A percentile compares a stretch with the other conserved stretches of the same genome.
Conservation (phyloP, 495 filamentous ascomycete genomes). For the Neurospora cerealis region DNA sequence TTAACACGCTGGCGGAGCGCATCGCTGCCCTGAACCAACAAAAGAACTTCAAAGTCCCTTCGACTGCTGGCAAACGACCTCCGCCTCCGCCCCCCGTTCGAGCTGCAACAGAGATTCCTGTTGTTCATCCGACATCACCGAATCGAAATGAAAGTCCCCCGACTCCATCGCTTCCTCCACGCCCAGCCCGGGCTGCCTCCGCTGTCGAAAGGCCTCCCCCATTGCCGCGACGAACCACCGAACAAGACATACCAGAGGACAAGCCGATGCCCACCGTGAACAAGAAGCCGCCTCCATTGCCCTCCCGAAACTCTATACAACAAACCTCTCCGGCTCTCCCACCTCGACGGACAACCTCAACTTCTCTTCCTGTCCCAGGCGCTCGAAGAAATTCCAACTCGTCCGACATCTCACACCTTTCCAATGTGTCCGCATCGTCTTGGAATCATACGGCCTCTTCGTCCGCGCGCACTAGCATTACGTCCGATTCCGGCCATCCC, state of each 20-base stretch:
- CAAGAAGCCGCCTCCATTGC: slow-evolving; percentile 26
- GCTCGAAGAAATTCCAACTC: slow-evolving; percentile 35
- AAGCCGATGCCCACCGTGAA: slow-evolving; percentile 15
- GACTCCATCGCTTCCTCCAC: slow-evolving; percentile 28
- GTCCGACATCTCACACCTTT: slow-evolving; percentile 35
- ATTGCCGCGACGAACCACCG: slow-evolving; percentile 30
- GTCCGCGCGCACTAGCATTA: slow-evolving; percentile 15
- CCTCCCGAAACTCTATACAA: slow-evolving; percentile 21
- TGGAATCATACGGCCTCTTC: slow-evolving; percentile 22
- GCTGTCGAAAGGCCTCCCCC: slow-evolving; percentile 19
- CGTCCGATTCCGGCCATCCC: slow-evolving; percentile 16
- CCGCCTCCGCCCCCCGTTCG: slow-evolving; percentile 36
- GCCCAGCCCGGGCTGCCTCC: slow-evolving; percentile 18
- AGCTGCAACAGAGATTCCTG: slow-evolving; percentile 9
- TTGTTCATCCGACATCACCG: slow-evolving; percentile 7
- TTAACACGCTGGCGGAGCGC: slow-evolving; percentile 42
- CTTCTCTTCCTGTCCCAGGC: slow-evolving; percentile 6
- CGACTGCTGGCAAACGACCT: slow-evolving; percentile 29
- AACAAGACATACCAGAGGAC: slow-evolving; percentile 10
- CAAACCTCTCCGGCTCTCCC: slow-evolving; percentile 31
- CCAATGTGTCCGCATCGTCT: slow-evolving; percentile 33
- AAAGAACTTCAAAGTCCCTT: slow-evolving; percentile 36
- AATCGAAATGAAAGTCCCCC: slow-evolving; percentile 9
- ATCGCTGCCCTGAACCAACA: slow-evolving; percentile 46
- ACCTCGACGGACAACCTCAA: slow-evolving; percentile 27